Percentiles rank a stretch among this genome's conserved stretches.
Evolutionary conservation across 306 rosid species (phyloP).

Genomic region (Acacia acuminata): DNA sequence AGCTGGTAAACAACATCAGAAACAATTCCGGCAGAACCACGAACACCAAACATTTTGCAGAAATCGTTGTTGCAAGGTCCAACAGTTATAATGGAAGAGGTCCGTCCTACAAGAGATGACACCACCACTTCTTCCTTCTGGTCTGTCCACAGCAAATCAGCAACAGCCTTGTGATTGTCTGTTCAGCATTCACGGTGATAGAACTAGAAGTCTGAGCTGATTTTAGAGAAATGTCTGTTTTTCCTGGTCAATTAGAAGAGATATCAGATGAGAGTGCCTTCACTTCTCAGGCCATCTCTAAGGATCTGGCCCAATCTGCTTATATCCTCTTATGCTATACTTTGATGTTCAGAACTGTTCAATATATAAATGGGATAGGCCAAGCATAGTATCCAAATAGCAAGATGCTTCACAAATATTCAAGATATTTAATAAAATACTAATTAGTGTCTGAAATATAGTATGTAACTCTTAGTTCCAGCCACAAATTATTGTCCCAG

Average conservation of each 20-base stretch:
- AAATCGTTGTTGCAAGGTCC: background rate
- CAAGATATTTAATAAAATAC: too few species aligned
- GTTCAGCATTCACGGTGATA: background rate
- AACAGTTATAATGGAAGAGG: background rate
- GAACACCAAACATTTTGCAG: slow-evolving; percentile 29
- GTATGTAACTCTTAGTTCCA: too few species aligned
- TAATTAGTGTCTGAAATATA: background rate
- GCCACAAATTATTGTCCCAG: too few species aligned
- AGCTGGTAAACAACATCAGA: slow-evolving; percentile 43
- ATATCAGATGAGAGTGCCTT: background rate
- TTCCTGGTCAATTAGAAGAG: background rate
- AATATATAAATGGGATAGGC: background rate
- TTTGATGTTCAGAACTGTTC: background rate
- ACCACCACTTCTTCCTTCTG: background rate
- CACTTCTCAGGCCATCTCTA: background rate
- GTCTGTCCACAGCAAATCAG: background rate
- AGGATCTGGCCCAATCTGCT: background rate
- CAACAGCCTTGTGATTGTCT: background rate
- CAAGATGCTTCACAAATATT: background rate
- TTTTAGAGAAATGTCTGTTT: background rate
- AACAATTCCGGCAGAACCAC: slow-evolving; percentile 15
- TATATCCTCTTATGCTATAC: background rate
- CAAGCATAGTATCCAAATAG: background rate
- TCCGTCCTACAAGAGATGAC: background rate
- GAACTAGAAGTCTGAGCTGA: background rate